Conservation (phyloP, 805 yeast species). For the Nakazawaea populi region DNA sequence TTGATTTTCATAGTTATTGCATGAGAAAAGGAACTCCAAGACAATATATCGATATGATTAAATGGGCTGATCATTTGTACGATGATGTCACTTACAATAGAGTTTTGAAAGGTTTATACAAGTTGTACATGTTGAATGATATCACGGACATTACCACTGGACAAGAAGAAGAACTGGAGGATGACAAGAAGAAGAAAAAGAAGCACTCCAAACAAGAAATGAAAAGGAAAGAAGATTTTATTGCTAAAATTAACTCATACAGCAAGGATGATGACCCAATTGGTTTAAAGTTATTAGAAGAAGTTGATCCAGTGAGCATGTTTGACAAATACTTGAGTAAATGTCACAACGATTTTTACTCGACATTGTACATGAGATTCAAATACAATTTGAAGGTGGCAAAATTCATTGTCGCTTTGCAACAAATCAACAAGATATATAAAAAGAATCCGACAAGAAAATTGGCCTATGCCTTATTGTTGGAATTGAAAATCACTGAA, state of each 20-base stretch:
- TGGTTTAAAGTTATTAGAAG: conserved; percentile 38
- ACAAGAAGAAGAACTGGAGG: conserved; percentile 18
- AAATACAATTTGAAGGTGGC: conserved; percentile 23
- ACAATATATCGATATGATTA: conserved; percentile 67
- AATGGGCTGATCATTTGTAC: conserved; percentile 78
- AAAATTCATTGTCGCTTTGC: conserved; percentile 41
- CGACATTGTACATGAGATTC: conserved; percentile 35
- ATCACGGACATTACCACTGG: conserved; percentile 19
- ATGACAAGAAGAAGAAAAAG: conserved; percentile 30
- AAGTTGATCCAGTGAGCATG: conserved; percentile 34
- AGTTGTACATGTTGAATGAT: conserved; percentile 44
- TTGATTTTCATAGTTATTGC: conserved; percentile 92
- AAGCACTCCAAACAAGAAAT: conserved; percentile 52
- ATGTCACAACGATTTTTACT: conserved; percentile 34
- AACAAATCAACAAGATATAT: conserved; percentile 30
- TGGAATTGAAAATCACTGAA: conserved; percentile 3
- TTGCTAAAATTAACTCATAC: conserved; percentile 32
- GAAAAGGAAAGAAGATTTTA: conserved; percentile 50
- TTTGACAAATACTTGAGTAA: conserved; percentile 31
- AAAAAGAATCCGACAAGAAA: conserved; percentile 11
- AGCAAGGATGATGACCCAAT: conserved; percentile 52
- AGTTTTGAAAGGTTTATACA: conserved; percentile 59
- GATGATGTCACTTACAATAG: conserved; percentile 67
- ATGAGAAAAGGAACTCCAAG: conserved; percentile 87
- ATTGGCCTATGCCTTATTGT: conserved; percentile 7